phyloP scores from a whole-genome alignment of 2,329 filamentous ascomycete genomes.

The Ophiostoma novo-ulmi region DNA sequence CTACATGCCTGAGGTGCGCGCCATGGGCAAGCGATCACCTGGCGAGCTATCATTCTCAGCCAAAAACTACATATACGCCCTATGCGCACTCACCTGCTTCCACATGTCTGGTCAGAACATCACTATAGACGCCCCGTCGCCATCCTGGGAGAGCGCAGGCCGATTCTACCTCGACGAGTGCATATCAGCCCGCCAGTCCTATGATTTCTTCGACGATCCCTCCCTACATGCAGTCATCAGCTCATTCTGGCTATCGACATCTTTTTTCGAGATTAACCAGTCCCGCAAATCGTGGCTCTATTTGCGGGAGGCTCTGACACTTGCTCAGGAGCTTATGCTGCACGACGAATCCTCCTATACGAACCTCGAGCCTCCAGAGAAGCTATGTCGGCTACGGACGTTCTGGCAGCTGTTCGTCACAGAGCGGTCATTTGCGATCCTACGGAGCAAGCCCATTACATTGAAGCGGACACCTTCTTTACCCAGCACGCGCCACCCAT shows the following conservation, averaged over 20 bases:
- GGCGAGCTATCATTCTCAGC: slow-evolving; percentile 36
- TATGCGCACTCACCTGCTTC: slow-evolving; percentile 52
- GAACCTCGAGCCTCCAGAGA: slow-evolving; percentile 45
- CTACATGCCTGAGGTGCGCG: slow-evolving; percentile 51
- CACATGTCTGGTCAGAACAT: slow-evolving; percentile 46
- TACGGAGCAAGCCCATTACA: slow-evolving; percentile 59
- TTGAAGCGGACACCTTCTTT: slow-evolving; percentile 55
- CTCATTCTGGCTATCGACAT: slow-evolving; percentile 57
- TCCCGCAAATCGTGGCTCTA: slow-evolving; percentile 59
- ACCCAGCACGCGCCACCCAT: slow-evolving; percentile 48
- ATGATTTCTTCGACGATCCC: slow-evolving; percentile 54
- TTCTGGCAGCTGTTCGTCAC: slow-evolving; percentile 61
- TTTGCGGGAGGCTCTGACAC: slow-evolving; percentile 55
- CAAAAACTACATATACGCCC: slow-evolving; percentile 48
- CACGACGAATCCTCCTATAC: slow-evolving; percentile 54
- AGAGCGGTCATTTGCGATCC: slow-evolving; percentile 59
- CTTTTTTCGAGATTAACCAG: slow-evolving; percentile 57
- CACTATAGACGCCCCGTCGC: slow-evolving; percentile 36
- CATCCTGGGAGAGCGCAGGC: slow-evolving; percentile 47
- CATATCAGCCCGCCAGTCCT: slow-evolving; percentile 49
- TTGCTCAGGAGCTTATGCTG: slow-evolving; percentile 54
- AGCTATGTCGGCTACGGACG: slow-evolving; percentile 49
- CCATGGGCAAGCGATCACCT: slow-evolving; percentile 43
- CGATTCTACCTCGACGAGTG: slow-evolving; percentile 55
- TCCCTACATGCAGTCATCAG: slow-evolving; percentile 54